Evolutionary conservation across 192 early-diverging fungal genomes (phyloP).

Genomic region (Umbelopsis vinacea): DNA sequence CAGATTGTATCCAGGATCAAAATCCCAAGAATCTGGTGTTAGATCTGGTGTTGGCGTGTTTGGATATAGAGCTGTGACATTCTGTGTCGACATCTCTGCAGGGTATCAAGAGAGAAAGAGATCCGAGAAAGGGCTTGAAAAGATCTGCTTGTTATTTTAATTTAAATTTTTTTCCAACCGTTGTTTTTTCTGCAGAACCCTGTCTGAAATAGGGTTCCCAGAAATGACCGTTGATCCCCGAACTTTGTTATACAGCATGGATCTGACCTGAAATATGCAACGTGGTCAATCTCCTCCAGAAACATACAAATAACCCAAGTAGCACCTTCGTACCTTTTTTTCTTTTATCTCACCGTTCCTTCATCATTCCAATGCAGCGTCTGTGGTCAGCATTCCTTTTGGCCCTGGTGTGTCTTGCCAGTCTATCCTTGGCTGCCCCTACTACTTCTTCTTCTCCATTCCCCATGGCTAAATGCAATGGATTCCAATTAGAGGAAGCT

Average conservation of each 20-base stretch:
- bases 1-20: slow-evolving; percentile 26
- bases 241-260: no score
- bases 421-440: not conserved
- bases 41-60: slow-evolving; percentile 25
- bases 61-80: slow-evolving; percentile 25
- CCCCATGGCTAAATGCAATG: slow-evolving; percentile 23
- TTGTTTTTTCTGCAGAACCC: no score
- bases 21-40: slow-evolving; percentile 17
- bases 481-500: slow-evolving; percentile 29
- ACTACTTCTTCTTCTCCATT: not conserved
- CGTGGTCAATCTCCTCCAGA: no score
- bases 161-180: no score
- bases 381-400: slow-evolving; percentile 21
- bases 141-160: not conserved
- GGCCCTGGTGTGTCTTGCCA: no score
- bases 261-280: no score
- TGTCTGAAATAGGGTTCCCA: no score
- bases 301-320: not conserved
- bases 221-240: no score
- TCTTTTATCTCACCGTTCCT: not conserved
- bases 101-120: not conserved
- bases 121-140: not conserved
- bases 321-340: not conserved
- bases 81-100: not conserved
- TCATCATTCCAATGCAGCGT: slow-evolving; percentile 4